Evolutionary conservation across 1,139 yeast genomes (phyloP).

Genomic region (Debaryomyces subglobosus): DNA sequence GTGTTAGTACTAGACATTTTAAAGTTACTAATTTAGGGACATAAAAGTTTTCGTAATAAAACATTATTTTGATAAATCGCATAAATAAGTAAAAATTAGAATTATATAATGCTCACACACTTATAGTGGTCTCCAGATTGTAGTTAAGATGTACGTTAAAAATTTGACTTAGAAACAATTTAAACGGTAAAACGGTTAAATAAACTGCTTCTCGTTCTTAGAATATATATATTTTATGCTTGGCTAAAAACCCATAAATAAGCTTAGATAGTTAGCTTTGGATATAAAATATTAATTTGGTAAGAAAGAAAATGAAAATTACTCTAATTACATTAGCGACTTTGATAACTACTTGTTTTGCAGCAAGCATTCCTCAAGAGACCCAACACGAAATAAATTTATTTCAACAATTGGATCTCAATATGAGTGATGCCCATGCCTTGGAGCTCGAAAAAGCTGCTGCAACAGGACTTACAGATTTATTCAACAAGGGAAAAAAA

Average conservation of each 20-base stretch:
- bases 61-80: not conserved
- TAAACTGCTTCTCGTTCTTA: not conserved
- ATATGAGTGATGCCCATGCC: not conserved
- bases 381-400: not conserved
- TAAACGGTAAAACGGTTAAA: too few relatives aligned
- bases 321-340: not conserved
- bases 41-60: not conserved
- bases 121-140: too few relatives aligned
- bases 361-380: not conserved
- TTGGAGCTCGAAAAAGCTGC: not conserved
- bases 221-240: not conserved
- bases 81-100: not conserved
- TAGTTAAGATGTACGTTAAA: too few relatives aligned
- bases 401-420: not conserved
- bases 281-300: not conserved
- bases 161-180: too few relatives aligned
- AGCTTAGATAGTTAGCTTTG: not conserved
- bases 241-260: not conserved
- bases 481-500: conserved; percentile 4
- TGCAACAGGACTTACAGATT: conserved; percentile 2
- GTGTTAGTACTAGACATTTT: too few relatives aligned
- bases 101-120: not conserved
- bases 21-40: not conserved
- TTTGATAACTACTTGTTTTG: not conserved
- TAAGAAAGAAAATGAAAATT: conserved; percentile 1